Percentiles rank a stretch among this genome's conserved stretches.
Evolutionary conservation across 306 rosid species (phyloP).

Genomic region (Gleditsia sinensis): DNA sequence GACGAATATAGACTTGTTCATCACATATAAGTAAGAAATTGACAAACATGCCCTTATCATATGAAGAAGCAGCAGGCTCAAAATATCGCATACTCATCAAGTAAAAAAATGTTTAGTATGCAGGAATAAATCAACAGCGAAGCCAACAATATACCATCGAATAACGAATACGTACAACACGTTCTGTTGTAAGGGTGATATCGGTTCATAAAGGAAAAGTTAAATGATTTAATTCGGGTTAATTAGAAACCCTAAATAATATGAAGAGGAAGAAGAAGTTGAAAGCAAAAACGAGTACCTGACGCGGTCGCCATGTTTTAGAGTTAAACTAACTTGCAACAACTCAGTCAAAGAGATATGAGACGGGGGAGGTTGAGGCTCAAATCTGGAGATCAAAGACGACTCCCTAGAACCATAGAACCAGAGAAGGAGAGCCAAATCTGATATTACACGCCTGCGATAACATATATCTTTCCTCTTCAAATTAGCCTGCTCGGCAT

Average conservation of each 20-base stretch:
- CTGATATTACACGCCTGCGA: background rate
- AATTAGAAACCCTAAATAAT: constrained; percentile 9
- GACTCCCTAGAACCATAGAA: background rate
- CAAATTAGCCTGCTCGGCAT: constrained; percentile 27
- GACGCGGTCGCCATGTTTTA: constrained; percentile 33
- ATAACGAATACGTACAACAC: too few species aligned
- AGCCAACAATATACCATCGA: too few species aligned
- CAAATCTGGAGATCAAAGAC: background rate
- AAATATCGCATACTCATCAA: too few species aligned
- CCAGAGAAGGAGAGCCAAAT: background rate
- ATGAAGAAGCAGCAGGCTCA: background rate
- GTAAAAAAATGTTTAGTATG: too few species aligned
- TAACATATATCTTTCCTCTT: too few species aligned
- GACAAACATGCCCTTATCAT: background rate
- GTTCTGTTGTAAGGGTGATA: too few species aligned
- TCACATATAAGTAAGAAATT: background rate
- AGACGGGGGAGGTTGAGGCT: background rate
- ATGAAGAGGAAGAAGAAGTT: background rate
- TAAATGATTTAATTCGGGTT: background rate
- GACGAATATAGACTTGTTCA: background rate
- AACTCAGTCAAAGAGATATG: background rate
- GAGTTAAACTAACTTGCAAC: background rate
- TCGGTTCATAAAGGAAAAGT: background rate
- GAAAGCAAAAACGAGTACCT: background rate
- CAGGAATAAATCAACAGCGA: background rate